Evolutionary conservation across 257 asterid genomes (phyloP), one percentile per base, ranked within the genome.

Genomic region (Thymus quinquecostatus): DNA sequence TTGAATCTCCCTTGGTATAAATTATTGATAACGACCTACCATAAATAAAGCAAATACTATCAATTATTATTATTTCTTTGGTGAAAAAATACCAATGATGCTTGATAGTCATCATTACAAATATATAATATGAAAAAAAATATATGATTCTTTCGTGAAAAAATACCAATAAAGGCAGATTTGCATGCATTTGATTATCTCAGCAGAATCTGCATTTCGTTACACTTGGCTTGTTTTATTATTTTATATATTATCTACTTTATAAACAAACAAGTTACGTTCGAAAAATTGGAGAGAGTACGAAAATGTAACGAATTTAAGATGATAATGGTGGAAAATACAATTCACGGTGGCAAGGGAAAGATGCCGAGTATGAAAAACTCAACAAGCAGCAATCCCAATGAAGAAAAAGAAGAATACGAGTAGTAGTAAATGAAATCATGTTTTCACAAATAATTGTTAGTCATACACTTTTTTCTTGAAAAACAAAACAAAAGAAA

Each of bases 351-450:
- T 45, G 63, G 30, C 51, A 62, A 49, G 71, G 70, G 40, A 66
- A 70, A 60, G 72, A 70, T 51, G 62, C 28, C 53, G 49, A 64
- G 49, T 65, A 59, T 32, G 14, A 58, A 67, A 57, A 60, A 28
- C 69, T 64, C 30, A 12, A 30, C 45, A 47, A 2, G 70, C 59
- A 47, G 70, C 70, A 48, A 83, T 80, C 84, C 87, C 88, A 60
- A 82, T 68, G 72, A 14, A 56, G 64, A 54, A 41, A 63, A 76
- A 67, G 49, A 27, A 66, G 64, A 4, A 2, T 10, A 44, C 12
- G 8, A 32, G 64, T 5, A 33, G 28, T 10, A 44, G 32, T 33
- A 49, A 71, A 71, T 29, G 40, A 51, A 21, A 56, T 56, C 32
- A 61, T 51, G 54, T 63, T 64, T 45, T 73, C 84, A 54, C 72